Conservation (phyloP, 306 rosid genomes). For the Myrica gale region DNA sequence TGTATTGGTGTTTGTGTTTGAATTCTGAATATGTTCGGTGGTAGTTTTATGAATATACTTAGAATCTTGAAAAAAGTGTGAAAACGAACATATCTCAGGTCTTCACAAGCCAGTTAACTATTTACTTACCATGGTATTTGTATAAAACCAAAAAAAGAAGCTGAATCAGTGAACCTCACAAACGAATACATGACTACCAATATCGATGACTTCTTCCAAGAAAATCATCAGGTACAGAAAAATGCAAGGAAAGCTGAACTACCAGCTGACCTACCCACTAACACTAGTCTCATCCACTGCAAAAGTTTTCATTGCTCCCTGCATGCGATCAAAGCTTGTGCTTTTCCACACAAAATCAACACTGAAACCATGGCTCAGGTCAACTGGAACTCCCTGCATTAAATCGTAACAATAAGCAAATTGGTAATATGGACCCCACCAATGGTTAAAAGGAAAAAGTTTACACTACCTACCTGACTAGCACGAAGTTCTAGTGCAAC, state of each 20-base stretch:
- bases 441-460: constrained; percentile 10
- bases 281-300: constrained; percentile 99
- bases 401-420: constrained; percentile 27
- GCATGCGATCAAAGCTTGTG: constrained; percentile 99
- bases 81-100: too few species aligned
- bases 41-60: too few species aligned
- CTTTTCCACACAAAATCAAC: constrained; percentile 99
- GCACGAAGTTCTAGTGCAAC: constrained; percentile 98
- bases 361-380: constrained; percentile 92
- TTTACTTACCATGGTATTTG: background rate
- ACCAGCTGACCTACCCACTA: constrained; percentile 70
- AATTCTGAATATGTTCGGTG: too few species aligned
- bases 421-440: constrained; percentile 2
- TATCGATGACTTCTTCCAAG: background rate
- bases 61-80: too few species aligned
- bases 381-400: constrained; percentile 97
- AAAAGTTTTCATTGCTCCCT: constrained; percentile 98
- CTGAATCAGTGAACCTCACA: background rate
- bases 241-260: constrained; percentile 10
- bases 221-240: background rate
- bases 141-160: background rate
- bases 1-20: too few species aligned
- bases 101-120: background rate
- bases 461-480: constrained; percentile 63
- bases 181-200: background rate